Base-by-base conservation (phyloP, 305 asterid species). In the Fraxinus angustifolia region DNA sequence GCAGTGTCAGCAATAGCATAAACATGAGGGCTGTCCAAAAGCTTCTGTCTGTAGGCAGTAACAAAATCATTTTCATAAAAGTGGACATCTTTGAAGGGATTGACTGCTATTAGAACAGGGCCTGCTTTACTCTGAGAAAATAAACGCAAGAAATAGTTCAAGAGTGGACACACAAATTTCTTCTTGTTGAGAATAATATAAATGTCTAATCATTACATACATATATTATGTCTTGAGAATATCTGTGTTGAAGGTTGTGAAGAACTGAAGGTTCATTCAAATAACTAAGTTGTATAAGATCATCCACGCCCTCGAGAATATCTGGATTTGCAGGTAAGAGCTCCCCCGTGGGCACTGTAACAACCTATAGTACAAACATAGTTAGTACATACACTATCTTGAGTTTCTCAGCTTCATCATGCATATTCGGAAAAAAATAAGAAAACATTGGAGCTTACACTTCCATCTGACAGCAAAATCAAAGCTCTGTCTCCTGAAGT, bases 221-320 rank as follows among this genome's bases (percentile, higher is more conserved):
- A 88, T 96, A 96, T 87, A 92, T 87, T 38, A 78, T 85, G 87
- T 90, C 95, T 68, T 80, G 89, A 30, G 88, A 84, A 86, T 88
- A 93, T 89, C 99, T 91, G 82, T 77, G 77, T 45, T 91, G 94
- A 86, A 96, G 89, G 87, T 94, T 96, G 88, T 94, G 93, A 83
- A 96, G 90, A 87, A 96, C 92, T 73, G 99, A 96, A 83, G 98
- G 98, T 89, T 94, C 97, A 8, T 96, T 96, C 89, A 94, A 81
- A 90, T 92, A 93, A 89, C 97, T 90, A 81, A 94, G 98, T 67
- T 91, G 95, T 80, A 90, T 87, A 85, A 96, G 98, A 90, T 96
- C 94, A 87, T 94, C 97, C 73, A 94, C 98, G 34, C 94, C 97
- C 83, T 92, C 93, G 16, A 96, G 97, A 87, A 93, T 91, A 78